Base-by-base conservation (phyloP, 768 basidiomycete genomes). In the Boletus rubescentipes region DNA sequence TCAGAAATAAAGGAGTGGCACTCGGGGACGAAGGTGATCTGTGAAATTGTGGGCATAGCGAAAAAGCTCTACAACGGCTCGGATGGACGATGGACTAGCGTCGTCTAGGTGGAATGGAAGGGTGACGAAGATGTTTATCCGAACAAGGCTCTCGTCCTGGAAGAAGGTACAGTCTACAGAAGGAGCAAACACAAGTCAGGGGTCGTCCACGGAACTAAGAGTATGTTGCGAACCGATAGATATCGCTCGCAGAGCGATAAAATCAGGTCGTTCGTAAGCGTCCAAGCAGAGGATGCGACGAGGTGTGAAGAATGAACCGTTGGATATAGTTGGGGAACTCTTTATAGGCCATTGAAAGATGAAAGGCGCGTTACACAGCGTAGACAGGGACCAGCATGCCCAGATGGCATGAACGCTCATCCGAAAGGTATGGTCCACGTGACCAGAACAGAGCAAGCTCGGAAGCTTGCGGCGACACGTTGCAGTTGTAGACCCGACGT, bases 371-470 rank as follows among this genome's bases (percentile, higher is more conserved):
- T 42, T 35, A n/a, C 50, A 58, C 43, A 60, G 61, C 53, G 62
- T 50, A 52, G 59, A 63, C 53, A 62, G 58, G 57, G 43, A 41
- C 36, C 44, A 32, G 38, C 20, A 46, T 46, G 56, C n/a, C 18
- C 23, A 20, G 45, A 50, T 50, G 53, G 36, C 14, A 30, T 12
- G 37, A 40, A 26, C 36, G 26, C 20, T 37, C 41, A 5, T 35
- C 40, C 32, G 35, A 51, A 49, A 49, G 37, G 26, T 16, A 41
- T 40, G 18, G 16, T 11, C 37, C 63, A 65, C 63, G 63, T 66
- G 64, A 57, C 41, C 12, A 41, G 50, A 37, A 71, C 59, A 70
- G 34, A 66, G 58, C 59, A 70, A 62, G 53, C 30, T 43, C 59
- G 61, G 66, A 32, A 54, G 47, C 23, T 52, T 32, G 64, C 68